Evolutionary conservation across 2,329 filamentous ascomycete genomes (phyloP).

Genomic region (Aspergillus vadensis): DNA sequence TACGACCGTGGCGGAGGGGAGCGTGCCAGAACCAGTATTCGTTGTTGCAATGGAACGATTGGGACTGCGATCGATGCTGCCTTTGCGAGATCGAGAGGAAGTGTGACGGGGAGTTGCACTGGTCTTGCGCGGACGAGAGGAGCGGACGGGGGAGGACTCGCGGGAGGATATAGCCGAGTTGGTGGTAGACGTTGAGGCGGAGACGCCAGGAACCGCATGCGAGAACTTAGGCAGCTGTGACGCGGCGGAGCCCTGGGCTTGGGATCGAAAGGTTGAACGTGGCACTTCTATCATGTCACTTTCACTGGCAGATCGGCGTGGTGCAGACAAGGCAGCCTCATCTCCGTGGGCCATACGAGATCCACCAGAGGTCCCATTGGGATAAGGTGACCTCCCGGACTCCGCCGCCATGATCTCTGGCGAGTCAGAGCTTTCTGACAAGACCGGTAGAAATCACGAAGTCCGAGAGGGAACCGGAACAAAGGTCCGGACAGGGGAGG

Average conservation of each 20-base stretch:
- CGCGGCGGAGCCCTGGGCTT: constrained; percentile 26
- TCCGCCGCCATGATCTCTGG: constrained; percentile 38
- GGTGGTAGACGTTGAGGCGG: constrained; percentile 41
- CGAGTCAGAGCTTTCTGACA: constrained; percentile 32
- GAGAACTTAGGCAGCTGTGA: constrained; percentile 38
- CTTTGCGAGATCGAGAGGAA: constrained; percentile 62
- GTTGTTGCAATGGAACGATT: constrained; percentile 53
- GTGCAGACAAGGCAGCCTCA: constrained; percentile 28
- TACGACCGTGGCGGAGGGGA: constrained; percentile 63
- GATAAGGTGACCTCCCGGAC: constrained; percentile 41
- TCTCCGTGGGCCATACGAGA: constrained; percentile 31
- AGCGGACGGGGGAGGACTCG: constrained; percentile 50
- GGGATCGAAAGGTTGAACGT: constrained; percentile 31
- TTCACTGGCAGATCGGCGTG: constrained; percentile 32
- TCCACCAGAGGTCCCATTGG: constrained; percentile 34
- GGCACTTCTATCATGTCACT: constrained; percentile 33
- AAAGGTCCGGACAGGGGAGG: constrained; percentile 10
- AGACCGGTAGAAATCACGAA: constrained; percentile 37
- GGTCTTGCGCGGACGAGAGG: constrained; percentile 33
- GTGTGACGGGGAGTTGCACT: constrained; percentile 35
- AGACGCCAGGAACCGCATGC: constrained; percentile 29
- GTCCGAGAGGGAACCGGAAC: constrained; percentile 37
- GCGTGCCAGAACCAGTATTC: constrained; percentile 34
- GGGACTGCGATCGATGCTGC: constrained; percentile 68
- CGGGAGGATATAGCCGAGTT: constrained; percentile 52